phyloP scores from a whole-genome alignment of 345 rosid genomes.

The Salix dunnii region DNA sequence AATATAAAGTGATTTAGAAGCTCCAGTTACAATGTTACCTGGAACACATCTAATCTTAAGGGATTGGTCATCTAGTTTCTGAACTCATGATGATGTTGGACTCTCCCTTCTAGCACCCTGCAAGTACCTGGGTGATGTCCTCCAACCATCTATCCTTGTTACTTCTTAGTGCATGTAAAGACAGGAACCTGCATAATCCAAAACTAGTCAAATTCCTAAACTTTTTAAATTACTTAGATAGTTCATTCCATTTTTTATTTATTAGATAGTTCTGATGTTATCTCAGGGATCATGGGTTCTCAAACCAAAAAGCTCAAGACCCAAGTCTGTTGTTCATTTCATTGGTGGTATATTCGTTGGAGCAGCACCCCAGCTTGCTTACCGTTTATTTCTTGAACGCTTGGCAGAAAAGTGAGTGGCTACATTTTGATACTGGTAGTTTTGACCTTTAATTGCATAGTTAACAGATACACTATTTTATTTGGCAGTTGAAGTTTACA shows the following conservation, averaged over 20 bases:
- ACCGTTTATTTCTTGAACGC: constrained; percentile 89
- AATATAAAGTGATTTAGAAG: background rate
- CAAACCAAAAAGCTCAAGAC: constrained; percentile 57
- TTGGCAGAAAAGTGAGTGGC: constrained; percentile 76
- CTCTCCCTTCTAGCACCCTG: background rate
- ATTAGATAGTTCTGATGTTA: background rate
- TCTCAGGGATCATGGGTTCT: constrained; percentile 97
- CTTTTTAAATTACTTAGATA: background rate
- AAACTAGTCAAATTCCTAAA: background rate
- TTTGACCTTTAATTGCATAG: background rate
- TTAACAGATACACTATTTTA: background rate
- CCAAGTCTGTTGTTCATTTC: constrained; percentile 81
- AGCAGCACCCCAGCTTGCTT: constrained; percentile 97
- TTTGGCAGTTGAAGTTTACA: background rate
- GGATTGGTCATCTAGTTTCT: background rate
- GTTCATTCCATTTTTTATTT: background rate
- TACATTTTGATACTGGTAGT: background rate
- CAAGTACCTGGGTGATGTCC: background rate
- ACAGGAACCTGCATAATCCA: background rate
- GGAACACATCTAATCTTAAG: background rate
- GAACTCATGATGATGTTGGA: background rate
- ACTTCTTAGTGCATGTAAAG: background rate
- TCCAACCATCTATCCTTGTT: background rate
- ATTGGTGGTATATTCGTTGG: constrained; percentile 97
- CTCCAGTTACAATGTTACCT: background rate